Conservation (phyloP, 2,329 filamentous ascomycete species). For the Bipolaris victoriae region DNA sequence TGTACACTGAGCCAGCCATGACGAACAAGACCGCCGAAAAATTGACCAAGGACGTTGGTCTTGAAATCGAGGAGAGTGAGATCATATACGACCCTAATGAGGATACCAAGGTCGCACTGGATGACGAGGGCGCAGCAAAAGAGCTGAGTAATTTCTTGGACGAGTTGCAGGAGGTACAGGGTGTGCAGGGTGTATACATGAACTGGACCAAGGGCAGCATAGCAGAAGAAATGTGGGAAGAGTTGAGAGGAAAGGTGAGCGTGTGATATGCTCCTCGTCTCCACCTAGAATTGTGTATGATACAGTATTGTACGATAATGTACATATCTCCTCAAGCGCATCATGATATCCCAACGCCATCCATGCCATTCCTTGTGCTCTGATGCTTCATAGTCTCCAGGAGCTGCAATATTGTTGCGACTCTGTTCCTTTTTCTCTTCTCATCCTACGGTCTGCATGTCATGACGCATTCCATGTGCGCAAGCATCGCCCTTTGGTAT, state of each 20-base stretch:
- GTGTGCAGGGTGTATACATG: slow-evolving; percentile 79
- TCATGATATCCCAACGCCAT: slow-evolving; percentile 23
- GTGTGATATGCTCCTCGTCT: slow-evolving; percentile 28
- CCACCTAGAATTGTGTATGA: background rate
- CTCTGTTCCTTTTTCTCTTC: background rate
- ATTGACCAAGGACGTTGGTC: slow-evolving; percentile 66
- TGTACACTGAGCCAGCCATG: slow-evolving; percentile 71
- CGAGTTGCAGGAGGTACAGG: slow-evolving; percentile 71
- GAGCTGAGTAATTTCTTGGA: slow-evolving; percentile 66
- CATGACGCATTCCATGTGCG: background rate
- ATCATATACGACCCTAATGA: slow-evolving; percentile 86
- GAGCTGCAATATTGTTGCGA: no score
- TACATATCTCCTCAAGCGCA: slow-evolving; percentile 35
- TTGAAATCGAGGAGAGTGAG: slow-evolving; percentile 75
- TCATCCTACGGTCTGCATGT: background rate
- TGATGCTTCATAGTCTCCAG: background rate
- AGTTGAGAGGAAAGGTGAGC: slow-evolving; percentile 46
- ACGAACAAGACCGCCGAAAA: slow-evolving; percentile 69
- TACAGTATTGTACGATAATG: slow-evolving; percentile 26
- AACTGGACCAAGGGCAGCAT: slow-evolving; percentile 61
- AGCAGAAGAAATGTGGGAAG: slow-evolving; percentile 48
- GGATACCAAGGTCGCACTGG: slow-evolving; percentile 73
- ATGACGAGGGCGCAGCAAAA: slow-evolving; percentile 62
- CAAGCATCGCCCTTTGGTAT: background rate
- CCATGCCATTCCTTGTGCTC: slow-evolving; percentile 16